phyloP scores from a whole-genome alignment of 2,329 filamentous ascomycete genomes.

The Aspergillus sp. region DNA sequence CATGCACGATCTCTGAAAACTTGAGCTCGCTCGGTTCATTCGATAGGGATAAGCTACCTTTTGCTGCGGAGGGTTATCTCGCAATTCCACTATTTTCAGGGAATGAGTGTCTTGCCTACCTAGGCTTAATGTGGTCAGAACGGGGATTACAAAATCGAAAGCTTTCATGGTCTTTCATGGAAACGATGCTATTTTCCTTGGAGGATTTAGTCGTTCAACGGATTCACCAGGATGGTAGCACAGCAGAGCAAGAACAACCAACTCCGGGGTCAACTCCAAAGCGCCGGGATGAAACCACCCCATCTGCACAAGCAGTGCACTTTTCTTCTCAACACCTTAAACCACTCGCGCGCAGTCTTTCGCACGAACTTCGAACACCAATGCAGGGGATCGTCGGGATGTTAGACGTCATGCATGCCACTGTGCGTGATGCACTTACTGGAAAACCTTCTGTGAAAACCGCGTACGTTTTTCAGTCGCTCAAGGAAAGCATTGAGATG shows the following conservation, averaged over 20 bases:
- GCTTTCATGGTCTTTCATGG: conserved; percentile 65
- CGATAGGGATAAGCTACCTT: conserved; percentile 57
- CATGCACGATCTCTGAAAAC: conserved; percentile 65
- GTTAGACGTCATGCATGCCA: conserved; percentile 74
- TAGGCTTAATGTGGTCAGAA: conserved; percentile 70
- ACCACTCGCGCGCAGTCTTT: conserved; percentile 70
- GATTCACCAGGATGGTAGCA: conserved; percentile 55
- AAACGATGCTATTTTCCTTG: conserved; percentile 66
- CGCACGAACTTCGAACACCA: conserved; percentile 69
- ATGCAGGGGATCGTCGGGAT: conserved; percentile 77
- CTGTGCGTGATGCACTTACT: conserved; percentile 65
- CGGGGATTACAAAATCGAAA: conserved; percentile 57
- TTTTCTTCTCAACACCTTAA: conserved; percentile 63
- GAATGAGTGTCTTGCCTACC: conserved; percentile 67
- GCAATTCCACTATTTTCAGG: conserved; percentile 65
- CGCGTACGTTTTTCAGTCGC: conserved; percentile 57
- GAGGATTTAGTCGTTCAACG: conserved; percentile 65
- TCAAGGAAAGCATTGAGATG: conserved; percentile 69
- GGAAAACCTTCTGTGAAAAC: conserved; percentile 52
- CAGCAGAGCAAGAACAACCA: conserved; percentile 34
- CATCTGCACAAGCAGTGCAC: conserved; percentile 56
- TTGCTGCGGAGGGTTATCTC: conserved; percentile 65
- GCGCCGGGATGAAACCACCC: conserved; percentile 28
- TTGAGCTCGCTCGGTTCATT: conserved; percentile 61
- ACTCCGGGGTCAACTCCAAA: conserved; percentile 22